Base-by-base conservation (phyloP, 2,329 filamentous ascomycete genomes). In the Leptodontidium sp. region DNA sequence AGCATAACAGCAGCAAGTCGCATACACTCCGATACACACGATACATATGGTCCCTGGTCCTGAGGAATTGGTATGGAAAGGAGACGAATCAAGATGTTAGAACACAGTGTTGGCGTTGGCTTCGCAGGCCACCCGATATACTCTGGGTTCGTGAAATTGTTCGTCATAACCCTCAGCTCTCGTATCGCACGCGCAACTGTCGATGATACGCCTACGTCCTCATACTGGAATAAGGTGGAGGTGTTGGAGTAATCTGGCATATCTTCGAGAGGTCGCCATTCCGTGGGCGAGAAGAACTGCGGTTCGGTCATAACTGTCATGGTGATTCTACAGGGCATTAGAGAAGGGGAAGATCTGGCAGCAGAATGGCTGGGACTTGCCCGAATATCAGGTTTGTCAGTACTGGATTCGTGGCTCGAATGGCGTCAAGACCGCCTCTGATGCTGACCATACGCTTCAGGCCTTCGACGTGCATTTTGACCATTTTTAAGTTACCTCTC, bases 381-480 rank as follows among this genome's bases (percentile, higher is more conserved):
- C 64, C 64, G 35, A 69, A 69, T 21, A 69, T 64, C n/a, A 66
- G 43, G 49, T 67, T 67, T 12, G 64, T 57, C 12, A 69, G 35
- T 40, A 69, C 53, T n/a, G 47, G 32, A 32, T 67, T 69, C 2
- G 40, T 67, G 3, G 32, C 43, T 32, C 68, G 58, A 35, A 69
- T 69, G 14, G n/a, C 32, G 15, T 67, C 45, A 14, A 69, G 47
- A 45, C 68, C 68, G 7, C 64, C 68, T 55, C 68, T 53, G 9
- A 69, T 24, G 12, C 40, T 58, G 26, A 69, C 61, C 59, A 69
- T 69, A 15, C 61, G 40, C 45, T 64, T 64, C 14, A 69, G 24
- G 43, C 64, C 64, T 15, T 64, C 32, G 9, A 69, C 35, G 29
- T 69, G 68, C 64, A 69, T 66, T 26, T 67, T 61, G 8, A 69